These are phyloP conservation scores for Coemansia sp. DNA, from an alignment of 192 early-diverging fungal genomes.

Conservation along the genomic window DNA sequence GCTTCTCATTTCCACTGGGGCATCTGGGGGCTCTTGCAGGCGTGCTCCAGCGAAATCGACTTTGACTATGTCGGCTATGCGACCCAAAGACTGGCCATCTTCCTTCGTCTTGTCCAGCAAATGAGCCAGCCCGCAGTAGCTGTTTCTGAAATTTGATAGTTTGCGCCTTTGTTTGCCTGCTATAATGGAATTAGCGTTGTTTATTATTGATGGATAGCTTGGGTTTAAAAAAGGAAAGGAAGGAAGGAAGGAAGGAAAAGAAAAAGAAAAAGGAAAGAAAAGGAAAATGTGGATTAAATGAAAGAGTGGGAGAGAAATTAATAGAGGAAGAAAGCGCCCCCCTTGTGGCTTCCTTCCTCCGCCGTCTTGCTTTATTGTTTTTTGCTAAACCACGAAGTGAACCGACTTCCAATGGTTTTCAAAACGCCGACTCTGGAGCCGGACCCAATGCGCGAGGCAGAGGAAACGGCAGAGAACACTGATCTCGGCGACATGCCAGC, in stretches of 20 bases:
- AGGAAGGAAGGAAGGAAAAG: not conserved
- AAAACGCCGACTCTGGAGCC: slow-evolving; percentile 24
- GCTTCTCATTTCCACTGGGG: slow-evolving; percentile 72
- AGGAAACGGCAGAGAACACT: slow-evolving; percentile 42
- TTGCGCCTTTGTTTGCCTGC: too few species aligned
- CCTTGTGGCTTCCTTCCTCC: too few species aligned
- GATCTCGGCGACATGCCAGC: slow-evolving; percentile 35
- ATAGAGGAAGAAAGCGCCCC: too few species aligned
- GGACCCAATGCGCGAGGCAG: slow-evolving; percentile 26
- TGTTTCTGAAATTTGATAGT: too few species aligned
- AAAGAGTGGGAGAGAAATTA: slow-evolving; percentile 6
- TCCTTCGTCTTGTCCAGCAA: slow-evolving; percentile 33
- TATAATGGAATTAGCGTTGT: too few species aligned
- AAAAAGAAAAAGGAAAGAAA: not conserved
- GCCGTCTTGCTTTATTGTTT: slow-evolving; percentile 10
- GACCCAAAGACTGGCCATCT: slow-evolving; percentile 54
- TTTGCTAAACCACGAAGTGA: slow-evolving; percentile 48
- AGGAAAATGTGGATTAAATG: not conserved
- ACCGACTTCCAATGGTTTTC: slow-evolving; percentile 24
- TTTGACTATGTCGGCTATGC: slow-evolving; percentile 75
- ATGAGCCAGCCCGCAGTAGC: not conserved
- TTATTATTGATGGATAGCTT: not conserved
- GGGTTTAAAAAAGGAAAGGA: not conserved
- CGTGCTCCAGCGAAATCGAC: slow-evolving; percentile 69
- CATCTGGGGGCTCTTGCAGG: slow-evolving; percentile 77